Conservation (phyloP, 2,329 filamentous ascomycete genomes). For the Fusarium sp. region DNA sequence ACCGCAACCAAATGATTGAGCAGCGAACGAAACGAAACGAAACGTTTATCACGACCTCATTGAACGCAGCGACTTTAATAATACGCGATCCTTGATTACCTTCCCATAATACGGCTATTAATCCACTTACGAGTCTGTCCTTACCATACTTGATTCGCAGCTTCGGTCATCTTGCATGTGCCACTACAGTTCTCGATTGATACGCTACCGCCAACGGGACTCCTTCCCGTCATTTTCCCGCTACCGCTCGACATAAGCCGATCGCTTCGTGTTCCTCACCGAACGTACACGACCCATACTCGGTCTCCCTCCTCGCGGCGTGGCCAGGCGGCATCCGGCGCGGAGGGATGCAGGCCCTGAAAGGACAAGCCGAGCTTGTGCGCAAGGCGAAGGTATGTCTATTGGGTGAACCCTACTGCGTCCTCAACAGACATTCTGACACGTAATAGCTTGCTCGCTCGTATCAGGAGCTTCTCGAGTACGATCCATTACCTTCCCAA, state of each 20-base stretch:
- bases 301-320: slow-evolving; percentile 31
- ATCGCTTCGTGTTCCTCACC: neutral
- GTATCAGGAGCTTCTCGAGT: slow-evolving; percentile 96
- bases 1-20: slow-evolving; percentile 24
- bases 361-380: slow-evolving; percentile 66
- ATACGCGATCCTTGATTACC: neutral
- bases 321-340: slow-evolving; percentile 37
- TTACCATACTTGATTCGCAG: slow-evolving; percentile 19
- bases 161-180: slow-evolving; percentile 33
- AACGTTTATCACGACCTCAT: slow-evolving; percentile 17
- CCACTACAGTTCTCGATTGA: slow-evolving; percentile 19
- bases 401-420: neutral
- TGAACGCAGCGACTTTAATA: neutral
- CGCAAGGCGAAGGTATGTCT: slow-evolving; percentile 66
- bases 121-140: neutral
- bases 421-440: neutral
- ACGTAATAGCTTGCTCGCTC: slow-evolving; percentile 83
- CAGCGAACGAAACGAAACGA: slow-evolving; percentile 24
- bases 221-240: slow-evolving; percentile 18
- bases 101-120: neutral
- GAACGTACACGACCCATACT: neutral
- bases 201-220: slow-evolving; percentile 32
- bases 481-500: slow-evolving; percentile 49
- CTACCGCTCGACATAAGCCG: slow-evolving; percentile 12
- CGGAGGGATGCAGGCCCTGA: slow-evolving; percentile 61